Base-by-base conservation (phyloP, 805 yeast species). In the Saccharomycopsis amapae region DNA sequence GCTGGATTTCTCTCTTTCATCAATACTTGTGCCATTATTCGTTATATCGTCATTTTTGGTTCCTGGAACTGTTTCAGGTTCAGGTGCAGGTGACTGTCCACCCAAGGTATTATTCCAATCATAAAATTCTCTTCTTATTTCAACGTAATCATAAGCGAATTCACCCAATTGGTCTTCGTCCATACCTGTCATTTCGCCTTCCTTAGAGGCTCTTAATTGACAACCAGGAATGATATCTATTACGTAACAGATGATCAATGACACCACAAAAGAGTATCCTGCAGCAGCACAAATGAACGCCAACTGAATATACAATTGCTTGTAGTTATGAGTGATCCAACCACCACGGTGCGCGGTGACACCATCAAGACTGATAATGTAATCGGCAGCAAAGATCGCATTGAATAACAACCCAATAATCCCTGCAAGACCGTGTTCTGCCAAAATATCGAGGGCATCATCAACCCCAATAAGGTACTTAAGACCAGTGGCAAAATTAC, bases 401-500 rank as follows among this genome's bases (percentile, higher is more conserved):
- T 87, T 88, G 68, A 87, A 88, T n/a, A 90, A 48, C 40, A 89
- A 71, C 0, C 98, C 97, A 38, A 90, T 73, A 39, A 89, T 73
- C 26, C 98, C 98, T 0, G 97, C 97, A 56, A 90, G 73, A 41
- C 96, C 97, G 80, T 90, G 98, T 77, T 90, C 97, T n/a, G 97
- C 97, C 61, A 90, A 73, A 42, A 88, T 79, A 81, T 93, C 97
- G 56, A 93, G 68, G 1, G 96, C 81, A 66, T 90, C 98, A 63
- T 93, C 97, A 42, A 90, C 88, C 49, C 75, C 73, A 39, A 84
- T 67, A 52, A 85, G 65, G 60, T 83, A 85, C 65, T 90, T 90
- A 62, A 90, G 67, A 58, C 87, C 85, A 39, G 97, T 90, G 46
- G 95, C 70, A 58, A 85, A 85, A 69, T 90, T 90, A 75, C 97